phyloP scores from a whole-genome alignment of 306 rosid genomes.

The Spatholobus suberectus region DNA sequence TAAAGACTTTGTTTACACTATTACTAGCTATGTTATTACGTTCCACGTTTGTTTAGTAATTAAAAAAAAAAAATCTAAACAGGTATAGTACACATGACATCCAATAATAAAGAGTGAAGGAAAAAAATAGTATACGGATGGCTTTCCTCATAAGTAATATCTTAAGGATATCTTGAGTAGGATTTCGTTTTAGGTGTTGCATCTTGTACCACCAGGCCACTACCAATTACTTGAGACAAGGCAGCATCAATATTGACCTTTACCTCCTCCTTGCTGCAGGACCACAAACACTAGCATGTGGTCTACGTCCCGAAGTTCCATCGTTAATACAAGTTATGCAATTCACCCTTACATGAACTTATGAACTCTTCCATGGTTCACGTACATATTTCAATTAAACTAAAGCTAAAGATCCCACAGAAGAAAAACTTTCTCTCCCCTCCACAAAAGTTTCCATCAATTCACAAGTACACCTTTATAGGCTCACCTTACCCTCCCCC shows the following conservation, averaged over 20 bases:
- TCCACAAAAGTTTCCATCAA: background rate
- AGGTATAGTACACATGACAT: no score
- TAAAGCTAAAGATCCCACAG: background rate
- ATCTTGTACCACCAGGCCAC: background rate
- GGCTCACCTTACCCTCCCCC: background rate
- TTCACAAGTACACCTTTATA: background rate
- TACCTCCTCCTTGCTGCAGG: background rate
- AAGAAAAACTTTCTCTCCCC: background rate
- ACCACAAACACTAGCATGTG: background rate
- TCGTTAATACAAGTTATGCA: background rate
- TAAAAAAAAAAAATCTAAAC: no score
- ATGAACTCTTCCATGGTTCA: background rate
- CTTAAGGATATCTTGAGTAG: background rate
- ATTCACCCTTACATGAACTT: background rate
- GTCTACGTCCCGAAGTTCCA: background rate
- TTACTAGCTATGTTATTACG: no score
- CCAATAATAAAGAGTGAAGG: no score
- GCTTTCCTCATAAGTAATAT: background rate
- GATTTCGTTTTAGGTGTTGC: background rate
- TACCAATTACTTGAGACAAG: background rate
- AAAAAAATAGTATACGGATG: no score
- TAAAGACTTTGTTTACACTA: no score
- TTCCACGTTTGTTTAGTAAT: no score
- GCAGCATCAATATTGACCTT: no score
- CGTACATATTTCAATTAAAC: background rate